These are phyloP conservation scores for Chaetomiaceae sp. DNA, from an alignment of 2,329 filamentous ascomycete genomes.

Conservation along the genomic window DNA sequence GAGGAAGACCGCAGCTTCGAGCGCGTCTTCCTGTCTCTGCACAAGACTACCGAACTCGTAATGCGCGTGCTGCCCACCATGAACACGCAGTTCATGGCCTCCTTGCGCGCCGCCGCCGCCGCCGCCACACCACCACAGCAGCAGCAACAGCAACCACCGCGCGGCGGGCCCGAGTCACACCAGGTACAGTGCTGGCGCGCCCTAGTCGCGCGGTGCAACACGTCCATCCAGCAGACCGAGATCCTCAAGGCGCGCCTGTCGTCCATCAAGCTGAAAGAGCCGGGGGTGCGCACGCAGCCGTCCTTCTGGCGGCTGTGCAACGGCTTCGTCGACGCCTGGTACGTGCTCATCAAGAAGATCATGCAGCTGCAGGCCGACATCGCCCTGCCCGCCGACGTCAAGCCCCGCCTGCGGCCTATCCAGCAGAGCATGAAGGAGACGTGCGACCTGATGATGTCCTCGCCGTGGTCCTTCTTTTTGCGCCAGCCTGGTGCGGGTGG, in stretches of 20 bases:
- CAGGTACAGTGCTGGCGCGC: constrained; percentile 61
- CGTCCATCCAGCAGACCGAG: constrained; percentile 67
- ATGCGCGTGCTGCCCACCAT: constrained; percentile 65
- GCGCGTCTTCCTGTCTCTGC: constrained; percentile 70
- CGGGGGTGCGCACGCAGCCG: constrained; percentile 59
- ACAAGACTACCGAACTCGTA: constrained; percentile 66
- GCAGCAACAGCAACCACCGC: too few species aligned
- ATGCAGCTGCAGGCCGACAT: constrained; percentile 48
- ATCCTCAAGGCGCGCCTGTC: constrained; percentile 66
- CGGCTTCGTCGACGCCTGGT: constrained; percentile 65
- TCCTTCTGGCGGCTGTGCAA: constrained; percentile 67
- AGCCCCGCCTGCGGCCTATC: constrained; percentile 68
- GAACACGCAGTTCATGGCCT: constrained; percentile 58
- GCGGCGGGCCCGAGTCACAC: too few species aligned
- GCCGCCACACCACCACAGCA: too few species aligned
- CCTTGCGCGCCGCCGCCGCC: constrained; percentile 57
- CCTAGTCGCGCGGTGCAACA: constrained; percentile 64
- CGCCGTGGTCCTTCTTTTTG: constrained; percentile 48
- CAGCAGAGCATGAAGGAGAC: constrained; percentile 80
- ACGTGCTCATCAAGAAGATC: constrained; percentile 56
- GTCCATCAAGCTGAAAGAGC: constrained; percentile 78
- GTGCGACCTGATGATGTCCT: constrained; percentile 60
- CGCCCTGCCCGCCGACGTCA: constrained; percentile 59
- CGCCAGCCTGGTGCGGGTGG: constrained; percentile 14
- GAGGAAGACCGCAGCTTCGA: constrained; percentile 81